These are phyloP conservation scores for Gentiana straminea DNA, from an alignment of 257 asterid genomes.

Conservation along the genomic window DNA sequence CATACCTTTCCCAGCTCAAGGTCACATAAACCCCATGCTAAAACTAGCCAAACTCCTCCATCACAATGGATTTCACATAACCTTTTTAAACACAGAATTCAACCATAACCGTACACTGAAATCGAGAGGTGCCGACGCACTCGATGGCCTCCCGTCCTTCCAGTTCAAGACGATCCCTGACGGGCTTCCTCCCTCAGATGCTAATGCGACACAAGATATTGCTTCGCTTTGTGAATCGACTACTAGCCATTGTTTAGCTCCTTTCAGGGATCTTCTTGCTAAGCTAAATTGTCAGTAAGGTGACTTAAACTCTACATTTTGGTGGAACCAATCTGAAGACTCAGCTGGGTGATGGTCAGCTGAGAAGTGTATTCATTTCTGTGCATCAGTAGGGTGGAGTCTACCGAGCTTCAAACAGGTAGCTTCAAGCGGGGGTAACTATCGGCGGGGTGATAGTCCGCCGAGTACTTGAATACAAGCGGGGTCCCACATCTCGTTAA, in stretches of 20 bases:
- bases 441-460: too few relatives aligned
- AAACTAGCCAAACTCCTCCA: slow-evolving; percentile 25
- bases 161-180: slow-evolving; percentile 22
- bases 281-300: slow-evolving; percentile 11
- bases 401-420: too few relatives aligned
- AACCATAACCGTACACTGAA: slow-evolving; percentile 18
- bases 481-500: too few relatives aligned
- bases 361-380: too few relatives aligned
- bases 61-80: slow-evolving; percentile 22
- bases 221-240: slow-evolving; percentile 16
- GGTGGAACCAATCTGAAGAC: too few relatives aligned
- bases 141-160: slow-evolving; percentile 19
- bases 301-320: too few relatives aligned
- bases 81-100: slow-evolving; percentile 18
- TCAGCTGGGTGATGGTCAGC: too few relatives aligned
- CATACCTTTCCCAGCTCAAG: slow-evolving; percentile 26
- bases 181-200: slow-evolving; percentile 24
- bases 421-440: too few relatives aligned
- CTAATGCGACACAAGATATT: slow-evolving; percentile 21
- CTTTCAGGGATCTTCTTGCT: slow-evolving; percentile 12
- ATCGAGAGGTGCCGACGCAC: slow-evolving; percentile 19
- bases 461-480: too few relatives aligned
- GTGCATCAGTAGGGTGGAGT: too few relatives aligned
- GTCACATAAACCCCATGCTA: slow-evolving; percentile 25
- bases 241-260: slow-evolving; percentile 9